Evolutionary conservation across 345 rosid species (phyloP), one percentile per base, ranked within the genome.

Genomic region (Melaleuca quinquenervia): DNA sequence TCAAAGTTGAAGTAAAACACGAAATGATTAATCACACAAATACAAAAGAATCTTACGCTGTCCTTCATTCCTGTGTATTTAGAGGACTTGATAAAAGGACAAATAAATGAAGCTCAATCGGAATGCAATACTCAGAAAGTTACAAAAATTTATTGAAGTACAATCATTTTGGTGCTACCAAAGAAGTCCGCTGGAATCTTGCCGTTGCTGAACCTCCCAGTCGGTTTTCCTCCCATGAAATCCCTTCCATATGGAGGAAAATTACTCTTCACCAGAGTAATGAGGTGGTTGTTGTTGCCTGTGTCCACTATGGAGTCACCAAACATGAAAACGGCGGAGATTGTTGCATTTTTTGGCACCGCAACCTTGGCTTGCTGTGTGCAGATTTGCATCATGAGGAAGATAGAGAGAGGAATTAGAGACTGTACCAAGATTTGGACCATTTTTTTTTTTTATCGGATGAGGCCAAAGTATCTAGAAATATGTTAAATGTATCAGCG

Each of bases 281-380:
- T 1, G 14, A 88, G 85, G 45, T 88, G 13, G 83, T 89, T 90
- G 87, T 88, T 91, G 87, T 92, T 92, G 29, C 91, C 90, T 1
- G 92, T 88, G 84, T 92, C 92, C 14, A 90, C 84, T 21, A 91
- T 82, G 18, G 94, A 92, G 84, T 92, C 92, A 52, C 92, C 92
- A 24, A 92, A 91, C 64, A 87, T 62, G 52, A 91, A 36, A 18
- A 89, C 75, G 11, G 91, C 90, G 1, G 88, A 82, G 82, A 89
- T 44, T 27, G 90, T 84, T 2, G 26, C 11, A 10, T 91, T 91
- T 7, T 58, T 52, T 1, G 89, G 92, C 18, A 85, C 84, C 86
- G 18, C 54, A 8, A 60, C 85, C 24, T 12, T 3, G 1, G 45
- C 85, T 20, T 48, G 50, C 2, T 11, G 85, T 64, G 45, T 32